Percentiles rank a stretch among this genome's conserved stretches.
phyloP scores from a whole-genome alignment of 352 stramenopile species.

The Globisporangium yorkense region DNA sequence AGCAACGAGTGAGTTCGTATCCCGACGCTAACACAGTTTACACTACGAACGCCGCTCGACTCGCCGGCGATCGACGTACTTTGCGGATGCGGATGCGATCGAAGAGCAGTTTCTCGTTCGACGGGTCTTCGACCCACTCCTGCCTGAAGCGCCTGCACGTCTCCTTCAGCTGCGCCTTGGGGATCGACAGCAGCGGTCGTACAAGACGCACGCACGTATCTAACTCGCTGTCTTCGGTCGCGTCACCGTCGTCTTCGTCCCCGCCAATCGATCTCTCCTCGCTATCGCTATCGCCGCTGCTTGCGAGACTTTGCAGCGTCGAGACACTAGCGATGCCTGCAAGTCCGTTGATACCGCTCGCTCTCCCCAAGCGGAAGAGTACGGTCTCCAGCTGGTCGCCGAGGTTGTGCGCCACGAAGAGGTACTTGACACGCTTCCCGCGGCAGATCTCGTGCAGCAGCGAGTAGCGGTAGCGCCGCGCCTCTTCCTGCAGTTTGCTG shows the following conservation, averaged over 20 bases:
- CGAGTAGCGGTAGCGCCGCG: slow-evolving; percentile 61
- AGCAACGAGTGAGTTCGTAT: not conserved
- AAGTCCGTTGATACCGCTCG: slow-evolving; percentile 71
- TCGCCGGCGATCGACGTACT: slow-evolving; percentile 16
- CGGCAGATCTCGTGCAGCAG: slow-evolving; percentile 47
- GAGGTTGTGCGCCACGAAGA: slow-evolving; percentile 78
- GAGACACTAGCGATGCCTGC: slow-evolving; percentile 46
- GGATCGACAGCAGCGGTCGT: slow-evolving; percentile 53
- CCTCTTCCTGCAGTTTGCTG: slow-evolving; percentile 75
- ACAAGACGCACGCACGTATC: slow-evolving; percentile 24
- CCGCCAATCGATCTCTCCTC: not conserved
- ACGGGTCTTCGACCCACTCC: slow-evolving; percentile 78
- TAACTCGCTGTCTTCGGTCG: not conserved
- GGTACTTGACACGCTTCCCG: slow-evolving; percentile 42
- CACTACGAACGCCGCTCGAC: not conserved
- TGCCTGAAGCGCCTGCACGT: slow-evolving; percentile 72
- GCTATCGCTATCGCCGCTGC: not conserved
- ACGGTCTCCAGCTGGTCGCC: slow-evolving; percentile 80
- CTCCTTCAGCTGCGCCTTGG: slow-evolving; percentile 52
- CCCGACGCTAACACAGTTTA: not conserved
- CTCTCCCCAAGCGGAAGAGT: slow-evolving; percentile 68
- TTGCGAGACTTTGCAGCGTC: slow-evolving; percentile 15
- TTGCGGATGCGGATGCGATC: slow-evolving; percentile 83
- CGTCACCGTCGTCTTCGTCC: not conserved
- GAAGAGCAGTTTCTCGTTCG: slow-evolving; percentile 69